Conservation (phyloP, 164 flowering plant species). For the Euptelea pleiosperma region DNA sequence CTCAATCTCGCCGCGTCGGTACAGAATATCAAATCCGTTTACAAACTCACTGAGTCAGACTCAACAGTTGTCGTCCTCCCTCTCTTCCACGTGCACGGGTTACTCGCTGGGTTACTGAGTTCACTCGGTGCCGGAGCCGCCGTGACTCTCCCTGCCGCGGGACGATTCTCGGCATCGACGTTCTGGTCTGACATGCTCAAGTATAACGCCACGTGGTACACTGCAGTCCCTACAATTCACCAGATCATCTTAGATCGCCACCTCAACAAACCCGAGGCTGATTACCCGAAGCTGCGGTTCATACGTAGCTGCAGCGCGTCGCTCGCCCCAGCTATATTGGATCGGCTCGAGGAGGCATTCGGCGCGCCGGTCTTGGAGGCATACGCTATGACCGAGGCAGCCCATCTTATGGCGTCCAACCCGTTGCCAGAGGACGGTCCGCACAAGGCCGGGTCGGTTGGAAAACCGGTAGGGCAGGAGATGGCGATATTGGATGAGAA, state of each 20-base stretch:
- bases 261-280: conserved; percentile 45
- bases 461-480: conserved; percentile 82
- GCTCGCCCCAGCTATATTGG: conserved; percentile 61
- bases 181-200: conserved; percentile 80
- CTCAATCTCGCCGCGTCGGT: conserved; percentile 69
- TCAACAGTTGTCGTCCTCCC: conserved; percentile 89
- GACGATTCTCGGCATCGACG: conserved; percentile 86
- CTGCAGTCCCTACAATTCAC: conserved; percentile 94
- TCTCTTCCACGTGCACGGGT: conserved; percentile 89
- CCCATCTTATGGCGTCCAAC: conserved; percentile 72
- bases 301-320: conserved; percentile 91
- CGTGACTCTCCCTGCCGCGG: conserved; percentile 77
- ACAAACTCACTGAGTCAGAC: conserved; percentile 67
- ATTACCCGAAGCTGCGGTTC: conserved; percentile 78
- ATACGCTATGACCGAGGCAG: conserved; percentile 84
- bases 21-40: conserved; percentile 63
- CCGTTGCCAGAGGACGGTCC: conserved; percentile 72
- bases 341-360: conserved; percentile 71
- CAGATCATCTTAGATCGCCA: conserved; percentile 91
- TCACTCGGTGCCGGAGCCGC: conserved; percentile 77
- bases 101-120: conserved; percentile 63
- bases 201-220: conserved; percentile 87
- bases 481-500: conserved; percentile 69
- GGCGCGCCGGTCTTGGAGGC: conserved; percentile 90
- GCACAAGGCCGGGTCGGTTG: conserved; percentile 88